Evolutionary conservation across 345 rosid species (phyloP), one percentile per base, ranked within the genome.

Genomic region (Gossypium thurberi): DNA sequence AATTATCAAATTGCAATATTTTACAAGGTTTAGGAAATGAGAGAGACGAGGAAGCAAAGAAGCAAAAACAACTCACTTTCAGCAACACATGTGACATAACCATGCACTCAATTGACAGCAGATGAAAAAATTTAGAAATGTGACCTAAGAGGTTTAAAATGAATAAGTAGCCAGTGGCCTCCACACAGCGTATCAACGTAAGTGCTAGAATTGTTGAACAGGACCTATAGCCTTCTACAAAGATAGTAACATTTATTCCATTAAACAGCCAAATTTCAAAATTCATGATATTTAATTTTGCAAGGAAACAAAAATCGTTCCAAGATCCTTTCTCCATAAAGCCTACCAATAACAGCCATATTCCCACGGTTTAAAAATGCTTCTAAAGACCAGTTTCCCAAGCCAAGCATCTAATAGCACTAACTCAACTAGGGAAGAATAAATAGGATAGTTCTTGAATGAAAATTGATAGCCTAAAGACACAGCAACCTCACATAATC

Each of bases 231-330:
- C 51, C 51, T 70, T 70, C 40, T 6, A 55, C 51, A 56, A 53
- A 1, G 42, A 37, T 8, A 7, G 20, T 18, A 69, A 12, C 51
- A 37, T 48, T 47, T 26, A 47, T 61, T 60, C 25, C 40, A 25
- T 43, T 15, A 3, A n/a, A 58, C 50, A 47, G 46, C 11, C 20
- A 23, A 40, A 43, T 37, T 37, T 28, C 33, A 55, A 55, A 20
- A n/a, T 40, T 42, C 3, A n/a, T 13, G 10, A 70, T 11, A 70
- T 70, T 58, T 40, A 23, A 11, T 10, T 10, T 42, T 70, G 28
- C 40, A 70, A 70, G 63, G 63, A 37, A 70, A 70, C 28, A 40
- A 55, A 37, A 53, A 70, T 7, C 50, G 7, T 53, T 70, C 50
- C 71, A 26, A 12, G 37, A 23, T 8, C 58, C 21, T 47, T 48